These are phyloP conservation scores for Cyberlindnera japonica DNA, from an alignment of 805 yeast species.

Conservation along the genomic window DNA sequence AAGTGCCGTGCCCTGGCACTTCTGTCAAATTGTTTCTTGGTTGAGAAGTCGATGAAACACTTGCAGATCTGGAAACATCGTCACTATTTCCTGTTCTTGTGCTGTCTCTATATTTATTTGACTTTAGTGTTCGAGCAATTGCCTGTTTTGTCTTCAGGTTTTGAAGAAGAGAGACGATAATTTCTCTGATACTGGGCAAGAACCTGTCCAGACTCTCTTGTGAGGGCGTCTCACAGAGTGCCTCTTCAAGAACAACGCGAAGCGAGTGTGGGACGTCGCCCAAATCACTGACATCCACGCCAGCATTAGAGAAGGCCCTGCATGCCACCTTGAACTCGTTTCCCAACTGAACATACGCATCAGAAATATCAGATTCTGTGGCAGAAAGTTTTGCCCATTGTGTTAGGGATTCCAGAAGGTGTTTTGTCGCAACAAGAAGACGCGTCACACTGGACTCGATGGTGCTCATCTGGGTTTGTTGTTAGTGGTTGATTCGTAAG, in stretches of 20 bases:
- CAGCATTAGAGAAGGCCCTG: slow-evolving; percentile 71
- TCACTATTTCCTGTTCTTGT: slow-evolving; percentile 14
- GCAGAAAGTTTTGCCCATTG: slow-evolving; percentile 87
- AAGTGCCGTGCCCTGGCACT: not conserved
- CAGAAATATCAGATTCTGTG: slow-evolving; percentile 79
- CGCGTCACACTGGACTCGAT: slow-evolving; percentile 77
- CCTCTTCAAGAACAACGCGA: slow-evolving; percentile 77
- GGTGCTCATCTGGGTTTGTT: slow-evolving; percentile 36
- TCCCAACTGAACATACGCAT: slow-evolving; percentile 87
- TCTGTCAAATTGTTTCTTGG: slow-evolving; percentile 10
- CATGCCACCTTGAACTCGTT: slow-evolving; percentile 89
- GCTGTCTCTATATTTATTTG: slow-evolving; percentile 24
- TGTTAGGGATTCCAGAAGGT: slow-evolving; percentile 77
- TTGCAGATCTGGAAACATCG: slow-evolving; percentile 11
- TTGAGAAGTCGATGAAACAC: not conserved
- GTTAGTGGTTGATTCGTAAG: slow-evolving; percentile 8
- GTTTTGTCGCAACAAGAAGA: slow-evolving; percentile 83
- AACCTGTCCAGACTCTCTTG: slow-evolving; percentile 77
- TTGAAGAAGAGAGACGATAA: slow-evolving; percentile 75
- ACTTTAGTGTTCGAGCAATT: slow-evolving; percentile 39
- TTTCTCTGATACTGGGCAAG: slow-evolving; percentile 80
- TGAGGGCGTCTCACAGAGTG: slow-evolving; percentile 79
- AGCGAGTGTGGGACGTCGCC: slow-evolving; percentile 88
- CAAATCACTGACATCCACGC: slow-evolving; percentile 75
- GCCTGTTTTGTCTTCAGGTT: slow-evolving; percentile 79